Base-by-base conservation (phyloP, 2,329 filamentous ascomycete species). In the Remersonia thermophila region DNA sequence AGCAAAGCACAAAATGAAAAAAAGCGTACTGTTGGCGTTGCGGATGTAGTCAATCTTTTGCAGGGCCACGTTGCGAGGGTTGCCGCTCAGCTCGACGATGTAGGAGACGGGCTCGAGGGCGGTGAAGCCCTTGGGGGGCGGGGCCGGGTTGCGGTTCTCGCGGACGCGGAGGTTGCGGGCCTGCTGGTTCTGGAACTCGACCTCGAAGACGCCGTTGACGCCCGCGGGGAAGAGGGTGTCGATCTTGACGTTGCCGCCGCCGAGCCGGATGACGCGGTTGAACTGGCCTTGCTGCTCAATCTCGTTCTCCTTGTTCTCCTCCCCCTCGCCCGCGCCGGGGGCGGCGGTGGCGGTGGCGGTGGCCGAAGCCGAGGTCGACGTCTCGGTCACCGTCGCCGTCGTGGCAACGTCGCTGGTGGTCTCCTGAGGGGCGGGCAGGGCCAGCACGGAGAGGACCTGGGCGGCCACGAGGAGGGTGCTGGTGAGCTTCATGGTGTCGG, bases 31-130 rank as follows among this genome's bases (percentile, higher is more conserved):
- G 27, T 46, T 47, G 11, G 52, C 44, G 33, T 55, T 60, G 23
- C 51, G 48, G 32, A 62, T 56, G 42, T 57, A 63, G 40, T 63
- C 60, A 20, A 63, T 52, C 51, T 61, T 61, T 17, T 53, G 50
- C 5, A 62, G 47, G 1, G 57, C 59, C 14, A 60, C 38, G 25
- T 49, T 51, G 3, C 46, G 40, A 4, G 45, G 45, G 11, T 53
- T 44, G 10, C 54, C 56, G 2, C 55, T 55, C 2, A 63, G 40
- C 13, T 47, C 44, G 32, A 63, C 50, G 25, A 49, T 46, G 45
- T 55, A 63, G 2, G 58, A 59, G 17, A 51, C 47, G 4, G 56
- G 49, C 41, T 63, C 60, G n/a, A 60, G 44, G 5, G 52, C 50
- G 9, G 48, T 43, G 45, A 62, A 63, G 11, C 60, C 60, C 3